These are phyloP conservation scores for Cercospora sp. DNA, from an alignment of 2,329 filamentous ascomycete genomes.

Conservation along the genomic window DNA sequence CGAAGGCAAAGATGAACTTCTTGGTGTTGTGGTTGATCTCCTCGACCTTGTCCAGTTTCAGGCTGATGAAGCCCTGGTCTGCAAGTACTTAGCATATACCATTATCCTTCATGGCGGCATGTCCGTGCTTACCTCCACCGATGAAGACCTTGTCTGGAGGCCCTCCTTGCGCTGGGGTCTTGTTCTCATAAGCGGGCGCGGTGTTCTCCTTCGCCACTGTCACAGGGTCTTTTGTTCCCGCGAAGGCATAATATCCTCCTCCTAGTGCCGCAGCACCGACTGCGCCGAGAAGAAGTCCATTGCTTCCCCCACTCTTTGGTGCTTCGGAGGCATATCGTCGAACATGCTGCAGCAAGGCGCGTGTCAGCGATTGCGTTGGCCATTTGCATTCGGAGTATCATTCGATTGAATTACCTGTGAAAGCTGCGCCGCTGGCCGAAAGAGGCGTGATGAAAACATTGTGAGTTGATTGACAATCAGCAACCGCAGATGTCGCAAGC, in stretches of 20 bases:
- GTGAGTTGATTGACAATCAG: neutral
- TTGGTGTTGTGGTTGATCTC: slow-evolving; percentile 93
- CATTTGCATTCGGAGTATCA: neutral
- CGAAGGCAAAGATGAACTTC: slow-evolving; percentile 82
- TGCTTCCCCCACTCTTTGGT: slow-evolving; percentile 57
- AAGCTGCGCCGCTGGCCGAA: slow-evolving; percentile 32
- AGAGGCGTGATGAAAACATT: slow-evolving; percentile 33
- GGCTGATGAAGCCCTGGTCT: slow-evolving; percentile 82
- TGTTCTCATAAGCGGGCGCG: slow-evolving; percentile 42
- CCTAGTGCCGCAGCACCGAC: slow-evolving; percentile 61
- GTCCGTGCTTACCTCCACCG: slow-evolving; percentile 56
- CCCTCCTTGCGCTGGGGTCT: slow-evolving; percentile 39
- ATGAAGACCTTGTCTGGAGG: slow-evolving; percentile 61
- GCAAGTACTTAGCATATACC: neutral
- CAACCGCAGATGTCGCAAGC: slow-evolving; percentile 1
- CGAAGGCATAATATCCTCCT: slow-evolving; percentile 51
- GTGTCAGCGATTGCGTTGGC: slow-evolving; percentile 20
- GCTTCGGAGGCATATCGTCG: slow-evolving; percentile 71
- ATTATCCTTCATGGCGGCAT: neutral
- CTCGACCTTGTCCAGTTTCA: slow-evolving; percentile 78
- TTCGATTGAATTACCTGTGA: slow-evolving; percentile 38
- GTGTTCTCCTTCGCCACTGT: slow-evolving; percentile 31
- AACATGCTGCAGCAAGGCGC: slow-evolving; percentile 52
- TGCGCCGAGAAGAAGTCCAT: slow-evolving; percentile 61
- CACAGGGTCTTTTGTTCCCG: slow-evolving; percentile 29